Evolutionary conservation across 2,329 filamentous ascomycete species (phyloP), one percentile per base, ranked within the genome.

Genomic region (Alternaria angustiovoidea): DNA sequence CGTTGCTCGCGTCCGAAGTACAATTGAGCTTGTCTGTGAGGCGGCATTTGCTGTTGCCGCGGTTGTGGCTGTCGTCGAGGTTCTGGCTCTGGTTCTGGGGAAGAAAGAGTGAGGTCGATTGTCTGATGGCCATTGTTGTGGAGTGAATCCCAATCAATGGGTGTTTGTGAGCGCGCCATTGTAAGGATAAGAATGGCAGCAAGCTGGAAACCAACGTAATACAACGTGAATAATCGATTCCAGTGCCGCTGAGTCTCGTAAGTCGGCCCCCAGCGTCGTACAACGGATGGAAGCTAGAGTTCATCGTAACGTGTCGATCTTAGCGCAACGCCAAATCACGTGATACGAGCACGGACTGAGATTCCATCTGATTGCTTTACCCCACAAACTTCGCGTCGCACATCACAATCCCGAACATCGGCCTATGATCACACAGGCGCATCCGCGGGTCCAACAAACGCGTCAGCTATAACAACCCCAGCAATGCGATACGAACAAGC

Each of bases 81-180:
- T 49, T 51, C 51, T 24, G 53, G 47, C 41, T 55, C 52, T 3
- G 68, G 68, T 44, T 72, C 70, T 7, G 70, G 70, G 5, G 69
- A 71, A 41, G 71, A 62, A 18, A 57, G 68, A 4, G 72, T 73
- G 12, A 73, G 62, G 52, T 73, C 70, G 22, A 73, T 72, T 4
- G 70, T 62, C 20, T 72, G 65, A 12, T 65, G 30, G 9, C 56
- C 44, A 30, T 57, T 38, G 38, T 26, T 38, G n/a, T 56, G 34
- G 20, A 42, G 7, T 24, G 39, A 24, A 42, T 42, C 39, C 39
- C 39, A 42, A 24, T 24, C 39, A 42, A 20, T 20, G 20, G 14
- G 39, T 51, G 41, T 54, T 22, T 57, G 53, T 43, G 61, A 41
- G 20, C 22, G 39, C 20, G 57, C 48, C 61, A 63, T 63, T 20